Conservation (phyloP, 2,329 filamentous ascomycete species). For the Cladophialophora chaetospira region DNA sequence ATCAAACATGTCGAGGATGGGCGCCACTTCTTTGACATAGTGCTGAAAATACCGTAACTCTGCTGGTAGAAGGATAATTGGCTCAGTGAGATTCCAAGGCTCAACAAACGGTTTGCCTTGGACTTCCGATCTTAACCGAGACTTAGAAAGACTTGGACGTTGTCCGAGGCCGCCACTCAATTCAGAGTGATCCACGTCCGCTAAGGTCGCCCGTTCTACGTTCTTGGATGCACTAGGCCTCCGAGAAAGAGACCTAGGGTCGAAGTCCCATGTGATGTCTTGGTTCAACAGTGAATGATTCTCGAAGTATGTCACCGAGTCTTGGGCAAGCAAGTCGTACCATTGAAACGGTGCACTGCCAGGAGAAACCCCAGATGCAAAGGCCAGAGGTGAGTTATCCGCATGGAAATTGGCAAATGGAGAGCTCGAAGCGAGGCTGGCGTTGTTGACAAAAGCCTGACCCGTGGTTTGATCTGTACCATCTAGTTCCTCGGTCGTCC, state of each 20-base stretch:
- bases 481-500: too few species aligned
- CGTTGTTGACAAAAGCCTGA: too few species aligned
- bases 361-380: too few species aligned
- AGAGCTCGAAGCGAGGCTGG: too few species aligned
- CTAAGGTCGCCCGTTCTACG: not conserved
- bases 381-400: too few species aligned
- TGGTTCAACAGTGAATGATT: not conserved
- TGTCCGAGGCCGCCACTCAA: too few species aligned
- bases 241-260: not conserved
- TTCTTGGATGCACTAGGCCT: not conserved
- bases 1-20: slow-evolving; percentile 44
- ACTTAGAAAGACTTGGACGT: too few species aligned
- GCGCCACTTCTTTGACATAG: not conserved
- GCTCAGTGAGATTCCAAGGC: not conserved
- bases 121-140: not conserved
- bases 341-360: not conserved
- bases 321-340: not conserved
- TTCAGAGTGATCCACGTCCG: too few species aligned
- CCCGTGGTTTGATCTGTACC: too few species aligned
- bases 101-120: not conserved
- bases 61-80: not conserved
- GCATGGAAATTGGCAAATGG: too few species aligned
- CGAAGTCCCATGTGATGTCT: not conserved
- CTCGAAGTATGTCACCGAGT: not conserved
- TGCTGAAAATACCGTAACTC: not conserved